Conservation (phyloP, 208 protist species). For the Phytomonas francai region DNA sequence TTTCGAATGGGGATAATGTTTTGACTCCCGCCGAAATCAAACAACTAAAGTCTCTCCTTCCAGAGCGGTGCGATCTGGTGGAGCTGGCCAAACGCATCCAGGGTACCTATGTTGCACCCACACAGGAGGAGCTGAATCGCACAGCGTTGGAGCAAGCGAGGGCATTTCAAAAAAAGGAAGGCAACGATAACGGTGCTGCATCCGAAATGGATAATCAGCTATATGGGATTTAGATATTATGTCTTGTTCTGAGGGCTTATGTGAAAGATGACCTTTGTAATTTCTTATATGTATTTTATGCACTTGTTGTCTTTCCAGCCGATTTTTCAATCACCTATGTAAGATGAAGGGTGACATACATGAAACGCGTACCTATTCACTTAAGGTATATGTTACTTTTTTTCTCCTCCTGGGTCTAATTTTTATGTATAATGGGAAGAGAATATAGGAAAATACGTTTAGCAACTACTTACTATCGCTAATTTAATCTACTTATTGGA, state of each 20-base stretch:
- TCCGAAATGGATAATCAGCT: neutral
- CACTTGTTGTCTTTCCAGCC: too few relatives aligned
- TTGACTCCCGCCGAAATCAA: conserved; percentile 68
- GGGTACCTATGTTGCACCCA: conserved; percentile 74
- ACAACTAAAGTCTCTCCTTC: conserved; percentile 35
- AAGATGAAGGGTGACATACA: neutral
- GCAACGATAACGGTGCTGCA: neutral
- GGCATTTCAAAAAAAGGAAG: neutral
- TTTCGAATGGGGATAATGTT: conserved; percentile 74
- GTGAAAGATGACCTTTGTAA: neutral
- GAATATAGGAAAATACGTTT: neutral
- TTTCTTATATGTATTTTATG: conserved; percentile 6
- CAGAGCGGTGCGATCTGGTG: conserved; percentile 37
- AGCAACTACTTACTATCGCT: neutral
- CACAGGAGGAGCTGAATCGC: conserved; percentile 47
- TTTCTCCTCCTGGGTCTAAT: neutral
- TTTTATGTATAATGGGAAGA: neutral
- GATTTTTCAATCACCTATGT: too few relatives aligned
- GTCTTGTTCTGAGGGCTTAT: neutral
- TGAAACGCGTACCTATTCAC: neutral
- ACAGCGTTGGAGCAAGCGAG: too few relatives aligned
- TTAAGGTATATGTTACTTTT: neutral
- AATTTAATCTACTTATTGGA: neutral
- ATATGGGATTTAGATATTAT: conserved; percentile 4
- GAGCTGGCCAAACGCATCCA: conserved; percentile 79